Base-by-base conservation (phyloP, 179 eudicot species). In the Drosera spatulata region DNA sequence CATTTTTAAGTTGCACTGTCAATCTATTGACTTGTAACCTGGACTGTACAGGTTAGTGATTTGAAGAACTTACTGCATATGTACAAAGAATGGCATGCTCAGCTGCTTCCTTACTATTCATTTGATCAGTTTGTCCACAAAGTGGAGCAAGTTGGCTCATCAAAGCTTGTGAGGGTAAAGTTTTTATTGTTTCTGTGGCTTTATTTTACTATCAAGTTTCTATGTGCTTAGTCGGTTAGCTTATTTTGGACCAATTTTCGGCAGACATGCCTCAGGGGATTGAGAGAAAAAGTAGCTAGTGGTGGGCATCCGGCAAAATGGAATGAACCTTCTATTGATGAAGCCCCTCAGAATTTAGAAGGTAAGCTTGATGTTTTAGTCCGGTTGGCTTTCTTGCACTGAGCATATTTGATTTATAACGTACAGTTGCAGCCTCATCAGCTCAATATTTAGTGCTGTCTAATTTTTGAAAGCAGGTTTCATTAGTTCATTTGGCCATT, bases 21-120 rank as follows among this genome's bases (percentile, higher is more conserved):
- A 52, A 45, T 50, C 53, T 50, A 4, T 10, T 50, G 13, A 50
- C 11, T 10, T 2, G n/a, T 5, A 10, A 15, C n/a, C 53, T 55
- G 11, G 7, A 7, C 5, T 80, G 75, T 80, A 55, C 14, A 91
- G 98, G 89, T 79, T 49, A 71, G 61, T 61, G 96, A 91, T 76
- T 67, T 91, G 77, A 75, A 78, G 66, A 82, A 88, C 63, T 77
- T 91, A 49, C 79, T 91, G 59, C 79, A 80, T 53, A 69, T 91
- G 72, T 91, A 91, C 73, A 78, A 83, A 58, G 95, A 86, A 45
- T 91, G 98, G 96, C 96, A 91, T 60, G 75, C 87, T 6, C 91
- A 83, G 46, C 70, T 91, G 69, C 73, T 88, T 73, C 87, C 98
- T 12, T 91, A 91, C 67, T 91, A 84, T 55, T 79, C 88, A 50